Conservation (phyloP, 192 early-diverging fungal genomes). For the Phycomyces nitens region DNA sequence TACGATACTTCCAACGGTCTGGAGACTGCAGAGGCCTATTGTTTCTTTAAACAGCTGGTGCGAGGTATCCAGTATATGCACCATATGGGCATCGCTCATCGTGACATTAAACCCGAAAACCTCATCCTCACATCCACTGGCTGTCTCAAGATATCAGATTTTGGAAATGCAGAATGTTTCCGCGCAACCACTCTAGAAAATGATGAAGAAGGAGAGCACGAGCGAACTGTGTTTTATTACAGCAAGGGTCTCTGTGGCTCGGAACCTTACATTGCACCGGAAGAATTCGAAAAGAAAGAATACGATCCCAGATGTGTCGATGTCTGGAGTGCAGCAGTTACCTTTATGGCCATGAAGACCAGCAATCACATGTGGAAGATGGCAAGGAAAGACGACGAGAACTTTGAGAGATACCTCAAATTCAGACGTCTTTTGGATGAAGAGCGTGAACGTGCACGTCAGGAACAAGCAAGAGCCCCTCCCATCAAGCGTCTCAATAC, state of each 20-base stretch:
- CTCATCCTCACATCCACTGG: constrained; percentile 61
- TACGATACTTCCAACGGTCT: constrained; percentile 58
- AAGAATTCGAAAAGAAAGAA: constrained; percentile 57
- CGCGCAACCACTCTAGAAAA: constrained; percentile 64
- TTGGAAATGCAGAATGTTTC: constrained; percentile 80
- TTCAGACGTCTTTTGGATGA: constrained; percentile 27
- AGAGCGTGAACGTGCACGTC: constrained; percentile 23
- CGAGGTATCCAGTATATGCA: constrained; percentile 77
- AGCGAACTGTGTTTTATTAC: constrained; percentile 32
- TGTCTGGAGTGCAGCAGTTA: constrained; percentile 37
- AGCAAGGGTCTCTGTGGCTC: constrained; percentile 67
- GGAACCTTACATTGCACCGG: constrained; percentile 88
- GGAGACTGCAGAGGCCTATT: constrained; percentile 44
- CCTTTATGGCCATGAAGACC: constrained; percentile 36
- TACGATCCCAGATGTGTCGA: constrained; percentile 72
- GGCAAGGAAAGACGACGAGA: constrained; percentile 27
- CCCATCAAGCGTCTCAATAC: neutral
- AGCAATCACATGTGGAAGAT: constrained; percentile 33
- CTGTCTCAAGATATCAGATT: constrained; percentile 82
- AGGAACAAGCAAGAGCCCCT: neutral
- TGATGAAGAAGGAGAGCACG: neutral
- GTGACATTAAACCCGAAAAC: constrained; percentile 89
- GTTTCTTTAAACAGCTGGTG: constrained; percentile 77
- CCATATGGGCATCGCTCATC: constrained; percentile 73
- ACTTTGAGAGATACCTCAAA: constrained; percentile 31